Conservation (phyloP, 2,329 filamentous ascomycete species). For the Pyrenochaeta sp. region DNA sequence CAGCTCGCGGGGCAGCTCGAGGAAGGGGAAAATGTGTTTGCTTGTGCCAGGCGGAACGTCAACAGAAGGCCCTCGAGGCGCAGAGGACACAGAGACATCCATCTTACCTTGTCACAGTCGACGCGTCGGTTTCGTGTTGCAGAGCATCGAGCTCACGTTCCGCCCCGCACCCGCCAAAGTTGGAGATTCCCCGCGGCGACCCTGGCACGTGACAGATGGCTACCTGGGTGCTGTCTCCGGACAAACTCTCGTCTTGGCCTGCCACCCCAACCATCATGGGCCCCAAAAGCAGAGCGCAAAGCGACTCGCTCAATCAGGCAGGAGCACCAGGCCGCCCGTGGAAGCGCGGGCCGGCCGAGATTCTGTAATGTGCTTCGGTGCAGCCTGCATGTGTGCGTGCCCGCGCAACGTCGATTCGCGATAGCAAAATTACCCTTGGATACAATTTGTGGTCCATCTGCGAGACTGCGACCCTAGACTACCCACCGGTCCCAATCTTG, state of each 20-base stretch:
- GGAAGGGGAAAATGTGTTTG: slow-evolving; percentile 34
- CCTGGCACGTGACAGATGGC: slow-evolving; percentile 13
- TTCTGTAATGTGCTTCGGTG: slow-evolving; percentile 11
- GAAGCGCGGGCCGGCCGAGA: slow-evolving; percentile 21
- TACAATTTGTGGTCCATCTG: slow-evolving; percentile 9
- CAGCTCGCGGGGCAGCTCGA: slow-evolving; percentile 45
- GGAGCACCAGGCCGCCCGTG: slow-evolving; percentile 19
- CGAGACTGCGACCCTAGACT: no score
- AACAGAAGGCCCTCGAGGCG: not conserved
- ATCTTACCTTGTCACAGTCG: slow-evolving; percentile 21
- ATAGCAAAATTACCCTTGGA: no score
- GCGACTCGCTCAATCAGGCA: slow-evolving; percentile 15
- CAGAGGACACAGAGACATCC: slow-evolving; percentile 4
- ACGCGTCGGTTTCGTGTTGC: slow-evolving; percentile 25
- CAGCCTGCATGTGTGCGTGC: slow-evolving; percentile 14
- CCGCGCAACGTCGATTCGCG: slow-evolving; percentile 10
- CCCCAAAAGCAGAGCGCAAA: slow-evolving; percentile 7
- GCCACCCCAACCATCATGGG: slow-evolving; percentile 5
- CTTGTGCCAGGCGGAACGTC: slow-evolving; percentile 4
- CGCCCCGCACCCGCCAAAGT: slow-evolving; percentile 15
- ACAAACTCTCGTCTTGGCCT: no score
- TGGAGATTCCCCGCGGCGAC: slow-evolving; percentile 5
- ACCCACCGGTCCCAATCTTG: not conserved
- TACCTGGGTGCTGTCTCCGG: no score
- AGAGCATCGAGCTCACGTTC: slow-evolving; percentile 11